Evolutionary conservation across 495 filamentous ascomycete species (phyloP).

Genomic region (Penicillium chermesinum): DNA sequence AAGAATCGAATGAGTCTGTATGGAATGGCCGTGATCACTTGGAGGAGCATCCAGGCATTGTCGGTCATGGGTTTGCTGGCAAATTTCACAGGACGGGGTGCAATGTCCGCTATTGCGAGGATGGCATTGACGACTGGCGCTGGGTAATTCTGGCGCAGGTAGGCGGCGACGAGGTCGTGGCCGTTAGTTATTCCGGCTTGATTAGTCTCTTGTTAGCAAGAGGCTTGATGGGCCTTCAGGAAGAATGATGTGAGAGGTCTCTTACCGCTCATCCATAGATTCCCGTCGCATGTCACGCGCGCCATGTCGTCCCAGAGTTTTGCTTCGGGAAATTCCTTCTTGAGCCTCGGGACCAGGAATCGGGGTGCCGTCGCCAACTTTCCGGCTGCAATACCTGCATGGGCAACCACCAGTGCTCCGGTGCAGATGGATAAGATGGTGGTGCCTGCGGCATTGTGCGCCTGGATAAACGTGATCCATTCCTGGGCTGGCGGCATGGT

Average conservation of each 20-base stretch:
- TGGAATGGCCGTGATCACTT: constrained; percentile 15
- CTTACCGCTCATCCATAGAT: constrained; percentile 57
- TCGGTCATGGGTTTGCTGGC: constrained; percentile 7
- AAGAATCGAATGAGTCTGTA: constrained; percentile 6
- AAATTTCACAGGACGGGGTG: constrained; percentile 43
- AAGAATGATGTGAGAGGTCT: too few species aligned
- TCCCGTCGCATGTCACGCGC: constrained; percentile 52
- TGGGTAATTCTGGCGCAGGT: constrained; percentile 45
- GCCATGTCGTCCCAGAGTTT: constrained; percentile 38
- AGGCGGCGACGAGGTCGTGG: constrained; percentile 55
- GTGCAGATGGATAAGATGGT: constrained; percentile 54
- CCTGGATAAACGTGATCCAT: constrained; percentile 41
- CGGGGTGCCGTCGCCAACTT: constrained; percentile 48
- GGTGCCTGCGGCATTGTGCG: constrained; percentile 30
- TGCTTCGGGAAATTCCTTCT: constrained; percentile 39
- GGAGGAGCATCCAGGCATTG: constrained; percentile 11
- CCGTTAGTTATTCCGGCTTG: constrained; percentile 59
- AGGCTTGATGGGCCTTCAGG: too few species aligned
- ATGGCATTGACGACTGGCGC: constrained; percentile 44
- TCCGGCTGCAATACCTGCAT: constrained; percentile 47
- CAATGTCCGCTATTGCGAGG: constrained; percentile 46
- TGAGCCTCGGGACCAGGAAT: constrained; percentile 40
- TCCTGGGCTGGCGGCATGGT: constrained; percentile 21
- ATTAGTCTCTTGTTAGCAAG: background rate
- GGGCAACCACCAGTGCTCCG: constrained; percentile 43